A percentile compares a stretch with the other conserved stretches of the same genome.
These are phyloP conservation scores for Beta macrorhiza DNA, from an alignment of 179 eudicot species.

Conservation along the genomic window DNA sequence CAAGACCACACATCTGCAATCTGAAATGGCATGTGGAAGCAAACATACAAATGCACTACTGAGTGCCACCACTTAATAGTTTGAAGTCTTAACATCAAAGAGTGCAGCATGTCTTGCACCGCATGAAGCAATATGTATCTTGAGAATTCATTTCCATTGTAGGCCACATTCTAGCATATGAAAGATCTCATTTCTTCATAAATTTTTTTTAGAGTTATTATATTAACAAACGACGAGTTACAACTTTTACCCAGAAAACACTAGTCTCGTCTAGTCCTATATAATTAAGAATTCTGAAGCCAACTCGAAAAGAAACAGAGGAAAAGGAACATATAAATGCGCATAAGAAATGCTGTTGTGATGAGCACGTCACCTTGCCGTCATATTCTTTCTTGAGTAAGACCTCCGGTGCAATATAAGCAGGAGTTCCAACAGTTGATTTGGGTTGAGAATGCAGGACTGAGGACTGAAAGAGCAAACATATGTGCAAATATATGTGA, in stretches of 20 bases:
- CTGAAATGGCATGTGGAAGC: constrained; percentile 34
- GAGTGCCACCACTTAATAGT: neutral
- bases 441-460: constrained; percentile 98
- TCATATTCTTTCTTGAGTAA: constrained; percentile 89
- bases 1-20: constrained; percentile 99
- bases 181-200: neutral
- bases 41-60: neutral
- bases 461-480: constrained; percentile 56
- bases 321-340: neutral
- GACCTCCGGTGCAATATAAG: constrained; percentile 94
- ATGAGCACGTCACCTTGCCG: constrained; percentile 63
- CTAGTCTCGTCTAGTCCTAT: neutral
- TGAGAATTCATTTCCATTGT: neutral
- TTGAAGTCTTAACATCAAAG: neutral
- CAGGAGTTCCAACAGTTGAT: constrained; percentile 97
- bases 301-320: no score
- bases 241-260: neutral
- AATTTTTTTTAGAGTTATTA: no score
- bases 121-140: neutral
- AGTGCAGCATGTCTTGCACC: neutral
- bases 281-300: neutral
- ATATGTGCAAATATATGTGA: constrained; percentile 11
- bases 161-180: neutral
- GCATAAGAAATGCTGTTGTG: neutral
- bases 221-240: neutral